Evolutionary conservation across 2,329 filamentous ascomycete species (phyloP), one percentile per base, ranked within the genome.

Genomic region (Aureobasidium subglaciale): DNA sequence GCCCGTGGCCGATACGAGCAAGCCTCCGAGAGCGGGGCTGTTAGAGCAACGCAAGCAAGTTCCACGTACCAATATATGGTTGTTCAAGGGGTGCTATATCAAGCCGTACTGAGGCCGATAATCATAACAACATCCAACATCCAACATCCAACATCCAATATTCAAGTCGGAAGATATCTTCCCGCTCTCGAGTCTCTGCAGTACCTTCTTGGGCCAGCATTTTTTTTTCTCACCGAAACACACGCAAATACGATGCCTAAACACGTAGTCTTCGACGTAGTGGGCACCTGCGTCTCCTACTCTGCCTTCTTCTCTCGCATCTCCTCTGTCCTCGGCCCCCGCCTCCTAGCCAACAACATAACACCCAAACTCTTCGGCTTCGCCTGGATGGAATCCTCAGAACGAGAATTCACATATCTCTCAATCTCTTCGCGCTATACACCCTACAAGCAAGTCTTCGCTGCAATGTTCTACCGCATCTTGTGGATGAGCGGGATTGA

Each of bases 351-450:
- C 7, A 60, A 74, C 32, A 66, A 64, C 56, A 70, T 79, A 58
- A 71, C 69, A 7, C 64, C 75, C 0, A 68, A 69, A 25, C 67
- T 74, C 22, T 71, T 80, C 11, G 75, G 73, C 22, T 77, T 71
- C 61, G 62, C 69, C 3, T 79, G 75, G 77, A 67, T 77, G 58
- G 73, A 74, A 40, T 69, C 67, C 0, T 68, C 73, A 0, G 77
- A 79, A 61, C 69, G 72, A 16, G 76, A 80, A 58, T 79, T 75
- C 60, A 79, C 74, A 0, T 79, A 73, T 57, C 70, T 80, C 1
- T 72, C 68, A 32, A 67, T 78, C 7, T 73, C 72, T 0, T 71
- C 68, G 1, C 66, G 70, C 10, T 78, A 79, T 58, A 65, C 63
- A 1, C 65, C 68, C 7, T 79, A 75, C 64, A 69, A 67, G 24